Conservation (phyloP, 345 rosid species). For the Triadica sebifera region DNA sequence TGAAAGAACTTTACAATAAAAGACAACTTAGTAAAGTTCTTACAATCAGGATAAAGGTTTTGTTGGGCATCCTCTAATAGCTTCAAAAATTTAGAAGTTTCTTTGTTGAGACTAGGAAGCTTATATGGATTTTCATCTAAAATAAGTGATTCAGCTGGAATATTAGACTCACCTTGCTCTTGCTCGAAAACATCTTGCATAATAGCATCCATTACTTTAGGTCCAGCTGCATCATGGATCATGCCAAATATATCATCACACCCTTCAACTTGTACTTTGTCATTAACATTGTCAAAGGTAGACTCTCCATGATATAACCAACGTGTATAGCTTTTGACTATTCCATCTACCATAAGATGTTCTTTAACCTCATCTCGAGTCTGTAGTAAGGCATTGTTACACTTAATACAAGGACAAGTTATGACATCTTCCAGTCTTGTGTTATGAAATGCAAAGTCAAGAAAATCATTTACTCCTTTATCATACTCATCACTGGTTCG, state of each 20-base stretch:
- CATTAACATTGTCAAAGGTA: neutral
- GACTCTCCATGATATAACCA: neutral
- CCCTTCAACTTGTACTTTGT: neutral
- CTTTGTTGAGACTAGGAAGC: no score
- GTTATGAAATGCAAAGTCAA: no score
- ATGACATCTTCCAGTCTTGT: no score
- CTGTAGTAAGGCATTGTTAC: neutral
- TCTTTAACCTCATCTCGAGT: neutral
- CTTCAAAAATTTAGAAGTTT: neutral
- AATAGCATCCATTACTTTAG: no score
- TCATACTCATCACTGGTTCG: no score
- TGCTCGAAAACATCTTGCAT: no score
- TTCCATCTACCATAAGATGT: neutral
- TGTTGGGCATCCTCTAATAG: neutral
- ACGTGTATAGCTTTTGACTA: neutral
- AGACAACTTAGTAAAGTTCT: neutral
- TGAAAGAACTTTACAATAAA: neutral
- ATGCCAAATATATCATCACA: neutral
- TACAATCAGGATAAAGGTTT: neutral
- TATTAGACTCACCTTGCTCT: no score
- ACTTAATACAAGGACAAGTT: neutral
- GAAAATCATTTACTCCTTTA: no score
- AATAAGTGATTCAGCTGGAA: no score
- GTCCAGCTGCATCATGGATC: neutral
- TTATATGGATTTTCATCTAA: no score